Percentiles rank a stretch among this genome's conserved stretches.
phyloP scores from a whole-genome alignment of 169 alveolate genomes.

The Cyclospora cayetanensis region DNA sequence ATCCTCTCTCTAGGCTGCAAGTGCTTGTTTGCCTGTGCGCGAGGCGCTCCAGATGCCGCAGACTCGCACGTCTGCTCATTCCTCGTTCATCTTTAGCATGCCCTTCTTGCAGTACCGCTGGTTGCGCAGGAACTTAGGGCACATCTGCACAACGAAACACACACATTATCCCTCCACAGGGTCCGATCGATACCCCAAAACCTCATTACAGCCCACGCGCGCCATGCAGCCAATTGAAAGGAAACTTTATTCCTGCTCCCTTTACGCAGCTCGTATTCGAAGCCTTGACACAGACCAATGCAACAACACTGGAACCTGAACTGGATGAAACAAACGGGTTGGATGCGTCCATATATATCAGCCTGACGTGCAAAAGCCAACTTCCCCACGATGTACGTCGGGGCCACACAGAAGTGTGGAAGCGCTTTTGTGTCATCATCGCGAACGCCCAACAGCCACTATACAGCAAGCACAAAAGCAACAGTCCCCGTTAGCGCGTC shows the following conservation, averaged over 20 bases:
- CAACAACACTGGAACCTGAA: too few species aligned
- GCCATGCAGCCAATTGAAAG: too few species aligned
- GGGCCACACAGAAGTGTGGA: constrained; percentile 4
- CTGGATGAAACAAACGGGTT: too few species aligned
- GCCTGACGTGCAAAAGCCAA: constrained; percentile 56
- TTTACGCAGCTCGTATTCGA: too few species aligned
- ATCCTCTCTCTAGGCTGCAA: background rate
- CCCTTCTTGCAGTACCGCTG: constrained; percentile 87
- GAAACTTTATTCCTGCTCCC: too few species aligned
- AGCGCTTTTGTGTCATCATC: constrained; percentile 25
- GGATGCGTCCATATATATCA: too few species aligned
- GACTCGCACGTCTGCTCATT: background rate
- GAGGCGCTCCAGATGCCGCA: background rate
- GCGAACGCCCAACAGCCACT: background rate
- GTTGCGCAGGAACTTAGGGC: constrained; percentile 88
- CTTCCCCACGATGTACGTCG: constrained; percentile 16
- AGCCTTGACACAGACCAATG: too few species aligned
- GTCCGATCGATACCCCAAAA: too few species aligned
- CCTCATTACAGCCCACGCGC: too few species aligned
- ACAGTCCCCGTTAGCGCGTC: background rate
- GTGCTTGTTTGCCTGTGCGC: background rate
- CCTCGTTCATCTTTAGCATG: constrained; percentile 75
- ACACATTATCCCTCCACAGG: too few species aligned
- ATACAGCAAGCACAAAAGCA: background rate
- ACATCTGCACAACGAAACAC: constrained; percentile 76